Evolutionary conservation across 768 basidiomycete species (phyloP).

Genomic region (Lentinula edodes): DNA sequence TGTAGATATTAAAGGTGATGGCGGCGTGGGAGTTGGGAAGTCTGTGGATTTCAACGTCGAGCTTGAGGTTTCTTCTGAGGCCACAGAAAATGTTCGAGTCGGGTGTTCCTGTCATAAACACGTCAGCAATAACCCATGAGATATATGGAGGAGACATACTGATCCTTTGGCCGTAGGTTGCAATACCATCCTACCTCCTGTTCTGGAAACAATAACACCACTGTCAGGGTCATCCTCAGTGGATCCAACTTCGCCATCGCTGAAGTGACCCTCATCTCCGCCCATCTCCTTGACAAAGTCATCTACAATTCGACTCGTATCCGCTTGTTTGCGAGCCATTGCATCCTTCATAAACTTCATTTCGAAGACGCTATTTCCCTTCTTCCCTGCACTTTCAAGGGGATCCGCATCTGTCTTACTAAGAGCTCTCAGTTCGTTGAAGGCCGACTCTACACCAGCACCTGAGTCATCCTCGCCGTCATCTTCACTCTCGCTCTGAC

Average conservation of each 20-base stretch:
- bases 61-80: slow-evolving; percentile 55
- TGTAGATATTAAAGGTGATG: neutral
- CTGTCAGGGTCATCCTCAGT: slow-evolving; percentile 13
- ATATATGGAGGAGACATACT: neutral
- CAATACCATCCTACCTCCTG: slow-evolving; percentile 62
- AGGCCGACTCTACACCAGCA: slow-evolving; percentile 52
- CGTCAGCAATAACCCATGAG: neutral
- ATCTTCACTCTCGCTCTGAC: slow-evolving; percentile 35
- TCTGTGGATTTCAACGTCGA: slow-evolving; percentile 60
- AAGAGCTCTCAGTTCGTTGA: slow-evolving; percentile 66
- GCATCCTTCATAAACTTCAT: slow-evolving; percentile 99
- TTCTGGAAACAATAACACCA: slow-evolving; percentile 45
- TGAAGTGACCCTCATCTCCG: slow-evolving; percentile 24
- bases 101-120: neutral
- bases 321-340: slow-evolving; percentile 56
- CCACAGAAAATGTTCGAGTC: slow-evolving; percentile 11
- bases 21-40: slow-evolving; percentile 12
- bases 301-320: slow-evolving; percentile 58
- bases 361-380: slow-evolving; percentile 71
- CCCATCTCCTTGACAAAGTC: slow-evolving; percentile 72
- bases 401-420: slow-evolving; percentile 29
- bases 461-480: slow-evolving; percentile 42
- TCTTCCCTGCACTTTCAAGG: slow-evolving; percentile 23
- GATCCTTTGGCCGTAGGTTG: slow-evolving; percentile 43
- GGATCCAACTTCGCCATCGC: slow-evolving; percentile 23